phyloP scores from a whole-genome alignment of 768 basidiomycete genomes.

The Nidularia pulvinata region DNA sequence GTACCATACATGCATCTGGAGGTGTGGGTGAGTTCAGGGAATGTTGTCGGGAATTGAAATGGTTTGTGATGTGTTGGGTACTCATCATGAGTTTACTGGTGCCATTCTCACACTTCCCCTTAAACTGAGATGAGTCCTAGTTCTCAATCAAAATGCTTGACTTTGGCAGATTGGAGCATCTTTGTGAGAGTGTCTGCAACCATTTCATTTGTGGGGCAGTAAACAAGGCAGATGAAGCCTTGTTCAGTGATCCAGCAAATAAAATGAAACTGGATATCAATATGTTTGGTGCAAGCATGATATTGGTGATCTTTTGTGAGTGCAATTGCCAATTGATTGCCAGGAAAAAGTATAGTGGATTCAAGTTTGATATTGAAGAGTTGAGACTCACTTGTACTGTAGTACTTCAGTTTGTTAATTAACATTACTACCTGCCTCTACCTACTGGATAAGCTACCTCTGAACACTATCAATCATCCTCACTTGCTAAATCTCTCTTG shows the following conservation, averaged over 20 bases:
- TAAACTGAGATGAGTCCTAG: background rate
- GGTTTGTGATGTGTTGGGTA: no score
- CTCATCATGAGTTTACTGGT: no score
- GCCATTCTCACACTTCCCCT: background rate
- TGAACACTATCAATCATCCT: no score
- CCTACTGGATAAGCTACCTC: no score
- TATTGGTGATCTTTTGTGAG: slow-evolving; percentile 17
- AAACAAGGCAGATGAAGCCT: background rate
- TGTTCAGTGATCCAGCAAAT: background rate
- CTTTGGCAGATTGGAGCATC: background rate
- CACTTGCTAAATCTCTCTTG: no score
- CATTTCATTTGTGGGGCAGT: slow-evolving; percentile 1
- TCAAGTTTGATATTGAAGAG: slow-evolving; percentile 4
- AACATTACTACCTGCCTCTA: no score
- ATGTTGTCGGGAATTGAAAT: no score
- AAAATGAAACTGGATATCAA: background rate
- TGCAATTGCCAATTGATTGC: slow-evolving; percentile 16
- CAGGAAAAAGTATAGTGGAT: slow-evolving; percentile 11
- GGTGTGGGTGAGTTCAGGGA: no score
- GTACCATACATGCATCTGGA: no score
- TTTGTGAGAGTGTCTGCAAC: slow-evolving; percentile 1
- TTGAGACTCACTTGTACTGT: background rate
- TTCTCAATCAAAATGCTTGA: slow-evolving; percentile 1
- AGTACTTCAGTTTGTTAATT: no score
- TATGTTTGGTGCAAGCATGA: slow-evolving; percentile 12